Evolutionary conservation across 345 rosid species (phyloP).

Genomic region (Rhizophora mangle): DNA sequence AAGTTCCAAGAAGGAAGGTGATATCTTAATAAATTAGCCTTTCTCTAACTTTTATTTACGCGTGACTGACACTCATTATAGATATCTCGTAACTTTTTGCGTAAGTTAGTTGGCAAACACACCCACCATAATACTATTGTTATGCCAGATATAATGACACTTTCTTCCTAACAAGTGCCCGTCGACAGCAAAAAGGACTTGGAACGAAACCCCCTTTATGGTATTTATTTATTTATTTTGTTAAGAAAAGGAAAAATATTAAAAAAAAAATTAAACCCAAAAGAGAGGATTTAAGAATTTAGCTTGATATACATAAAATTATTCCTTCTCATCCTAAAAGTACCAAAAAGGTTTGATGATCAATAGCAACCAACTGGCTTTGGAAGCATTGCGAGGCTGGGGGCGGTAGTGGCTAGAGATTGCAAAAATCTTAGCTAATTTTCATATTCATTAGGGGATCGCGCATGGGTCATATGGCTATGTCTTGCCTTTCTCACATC

Average conservation of each 20-base stretch:
- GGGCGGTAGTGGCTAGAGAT: slow-evolving; percentile 14
- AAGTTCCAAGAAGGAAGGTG: neutral
- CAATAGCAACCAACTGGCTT: slow-evolving; percentile 25
- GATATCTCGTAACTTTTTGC: slow-evolving; percentile 19
- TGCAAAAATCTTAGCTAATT: too few species aligned
- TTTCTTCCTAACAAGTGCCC: slow-evolving; percentile 29
- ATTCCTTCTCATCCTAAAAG: slow-evolving; percentile 24
- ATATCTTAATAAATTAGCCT: slow-evolving; percentile 31
- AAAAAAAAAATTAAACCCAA: neutral
- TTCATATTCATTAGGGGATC: slow-evolving; percentile 2
- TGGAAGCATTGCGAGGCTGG: slow-evolving; percentile 42
- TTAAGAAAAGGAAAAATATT: slow-evolving; percentile 1
- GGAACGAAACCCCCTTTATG: slow-evolving; percentile 20
- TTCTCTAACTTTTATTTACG: slow-evolving; percentile 31
- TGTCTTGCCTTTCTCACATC: neutral
- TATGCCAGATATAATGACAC: slow-evolving; percentile 9
- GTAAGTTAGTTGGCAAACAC: slow-evolving; percentile 9
- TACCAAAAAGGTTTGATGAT: slow-evolving; percentile 8
- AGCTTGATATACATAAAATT: too few species aligned
- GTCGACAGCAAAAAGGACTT: slow-evolving; percentile 23
- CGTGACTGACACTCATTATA: slow-evolving; percentile 38
- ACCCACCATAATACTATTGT: neutral
- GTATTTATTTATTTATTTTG: slow-evolving; percentile 4
- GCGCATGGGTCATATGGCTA: slow-evolving; percentile 23
- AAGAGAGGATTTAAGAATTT: too few species aligned